Evolutionary conservation across 2,329 filamentous ascomycete species (phyloP).

Genomic region (Passalora sequoiae): DNA sequence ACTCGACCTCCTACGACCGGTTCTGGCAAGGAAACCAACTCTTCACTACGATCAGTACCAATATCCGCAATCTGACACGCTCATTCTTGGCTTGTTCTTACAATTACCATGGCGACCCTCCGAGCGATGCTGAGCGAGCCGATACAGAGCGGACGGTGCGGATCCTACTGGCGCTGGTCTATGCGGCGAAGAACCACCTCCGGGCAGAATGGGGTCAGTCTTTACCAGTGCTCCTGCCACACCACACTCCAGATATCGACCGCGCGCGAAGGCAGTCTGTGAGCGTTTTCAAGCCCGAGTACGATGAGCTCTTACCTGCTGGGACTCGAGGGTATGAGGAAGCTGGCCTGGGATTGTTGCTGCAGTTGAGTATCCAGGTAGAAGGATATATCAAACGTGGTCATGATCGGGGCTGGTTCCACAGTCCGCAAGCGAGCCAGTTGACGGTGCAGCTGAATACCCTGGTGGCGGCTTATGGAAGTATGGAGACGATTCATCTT

Average conservation of each 20-base stretch:
- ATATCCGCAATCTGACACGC: slow-evolving; percentile 55
- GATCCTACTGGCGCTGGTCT: slow-evolving; percentile 57
- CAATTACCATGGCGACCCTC: slow-evolving; percentile 22
- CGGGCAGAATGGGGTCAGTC: slow-evolving; percentile 57
- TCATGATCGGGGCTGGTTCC: slow-evolving; percentile 54
- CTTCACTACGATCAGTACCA: slow-evolving; percentile 54
- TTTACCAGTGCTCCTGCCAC: slow-evolving; percentile 25
- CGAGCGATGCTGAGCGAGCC: slow-evolving; percentile 44
- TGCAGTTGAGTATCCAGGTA: slow-evolving; percentile 57
- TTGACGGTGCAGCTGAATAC: slow-evolving; percentile 55
- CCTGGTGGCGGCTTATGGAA: slow-evolving; percentile 55
- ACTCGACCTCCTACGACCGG: slow-evolving; percentile 59
- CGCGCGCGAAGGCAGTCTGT: slow-evolving; percentile 27
- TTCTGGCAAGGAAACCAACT: slow-evolving; percentile 52
- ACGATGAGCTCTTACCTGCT: slow-evolving; percentile 32
- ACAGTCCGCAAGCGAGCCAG: slow-evolving; percentile 54
- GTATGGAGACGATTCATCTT: slow-evolving; percentile 61
- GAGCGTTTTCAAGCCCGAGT: slow-evolving; percentile 32
- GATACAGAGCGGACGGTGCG: slow-evolving; percentile 57
- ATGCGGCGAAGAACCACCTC: slow-evolving; percentile 60
- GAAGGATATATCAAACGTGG: slow-evolving; percentile 57
- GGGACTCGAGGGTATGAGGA: slow-evolving; percentile 46
- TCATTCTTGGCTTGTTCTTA: slow-evolving; percentile 49
- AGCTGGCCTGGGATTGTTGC: slow-evolving; percentile 54
- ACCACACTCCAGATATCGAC: slow-evolving; percentile 23